phyloP scores from a whole-genome alignment of 108 stramenopile genomes.

The Conticribra weissflogii region DNA sequence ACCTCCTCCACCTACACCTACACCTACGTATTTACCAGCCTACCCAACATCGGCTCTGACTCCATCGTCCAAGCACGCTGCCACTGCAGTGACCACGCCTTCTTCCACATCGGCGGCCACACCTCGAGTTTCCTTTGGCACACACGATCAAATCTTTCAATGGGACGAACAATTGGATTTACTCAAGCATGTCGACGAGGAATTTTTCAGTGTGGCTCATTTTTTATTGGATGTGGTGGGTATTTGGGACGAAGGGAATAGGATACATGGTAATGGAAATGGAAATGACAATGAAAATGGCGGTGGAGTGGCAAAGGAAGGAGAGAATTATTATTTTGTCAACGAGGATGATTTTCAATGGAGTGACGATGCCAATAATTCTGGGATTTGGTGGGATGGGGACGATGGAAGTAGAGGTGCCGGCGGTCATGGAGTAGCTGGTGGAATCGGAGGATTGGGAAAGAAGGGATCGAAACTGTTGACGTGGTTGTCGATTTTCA shows the following conservation, averaged over 20 bases:
- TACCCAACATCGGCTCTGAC: neutral
- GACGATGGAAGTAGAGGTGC: neutral
- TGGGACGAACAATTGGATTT: conserved; percentile 42
- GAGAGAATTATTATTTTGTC: neutral
- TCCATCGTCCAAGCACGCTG: neutral
- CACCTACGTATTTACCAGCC: neutral
- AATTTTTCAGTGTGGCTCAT: conserved; percentile 33
- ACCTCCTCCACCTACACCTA: neutral
- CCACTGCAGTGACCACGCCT: neutral
- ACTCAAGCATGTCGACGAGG: conserved; percentile 35
- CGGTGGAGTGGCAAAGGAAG: neutral
- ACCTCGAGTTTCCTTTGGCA: conserved; percentile 24
- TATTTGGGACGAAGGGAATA: neutral
- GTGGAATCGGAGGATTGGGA: neutral
- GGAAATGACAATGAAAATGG: too few species aligned
- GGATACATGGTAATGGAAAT: neutral
- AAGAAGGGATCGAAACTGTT: neutral
- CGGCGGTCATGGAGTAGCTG: neutral
- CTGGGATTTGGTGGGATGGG: neutral
- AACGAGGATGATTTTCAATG: neutral
- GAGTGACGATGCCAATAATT: too few species aligned
- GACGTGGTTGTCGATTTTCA: neutral
- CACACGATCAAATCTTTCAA: conserved; percentile 40
- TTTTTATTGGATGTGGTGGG: conserved; percentile 28
- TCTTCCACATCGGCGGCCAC: conserved; percentile 3